Evolutionary conservation across 139 green algal species (phyloP), one percentile per base, ranked within the genome.

Genomic region (Tetradesmus obliquus): DNA sequence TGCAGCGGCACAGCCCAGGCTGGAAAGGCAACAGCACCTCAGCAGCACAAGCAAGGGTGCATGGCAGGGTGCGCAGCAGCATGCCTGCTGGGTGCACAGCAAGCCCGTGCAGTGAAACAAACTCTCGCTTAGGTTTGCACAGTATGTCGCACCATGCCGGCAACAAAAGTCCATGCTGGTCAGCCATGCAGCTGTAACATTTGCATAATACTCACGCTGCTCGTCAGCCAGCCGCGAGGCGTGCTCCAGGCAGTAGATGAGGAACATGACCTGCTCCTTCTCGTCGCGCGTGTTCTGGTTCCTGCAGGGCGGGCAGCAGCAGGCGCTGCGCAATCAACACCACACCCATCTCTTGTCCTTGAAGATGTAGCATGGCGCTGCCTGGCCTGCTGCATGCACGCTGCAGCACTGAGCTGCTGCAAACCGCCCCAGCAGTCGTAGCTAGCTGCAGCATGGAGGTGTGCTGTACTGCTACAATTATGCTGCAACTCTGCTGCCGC

Each of bases 241-340:
- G 55, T 93, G 82, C 92, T 98, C 97, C 72, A 98, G 92, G 53
- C 90, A 94, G 94, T 98, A 98, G 53, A 98, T 96, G n/a, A 98
- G 94, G 82, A 94, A 97, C 60, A 94, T 94, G 32, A 98, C 92
- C 81, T 97, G 95, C 62, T 86, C 72, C 8, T 96, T 91, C 20
- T 89, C 87, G 13, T 92, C 88, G 55, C 93, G 93, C 2, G 92
- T 95, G 92, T 96, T 97, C 88, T 97, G 91, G 74, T 94, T 93
- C 86, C 95, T 96, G 94, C 60, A 84, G 22, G 57, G n/a, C 15
- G 32, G 32, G 32, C 32, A 45, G 32, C 15, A 15, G 10, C 82
- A 72, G 53, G 82, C 54, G 12, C 6, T 20, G 82, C 10, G 54
- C 4, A 71, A 19, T 55, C 9, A 24, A 12, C 80, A 6, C 8